phyloP scores from a whole-genome alignment of 352 stramenopile genomes.

The Phytophthora rubi region DNA sequence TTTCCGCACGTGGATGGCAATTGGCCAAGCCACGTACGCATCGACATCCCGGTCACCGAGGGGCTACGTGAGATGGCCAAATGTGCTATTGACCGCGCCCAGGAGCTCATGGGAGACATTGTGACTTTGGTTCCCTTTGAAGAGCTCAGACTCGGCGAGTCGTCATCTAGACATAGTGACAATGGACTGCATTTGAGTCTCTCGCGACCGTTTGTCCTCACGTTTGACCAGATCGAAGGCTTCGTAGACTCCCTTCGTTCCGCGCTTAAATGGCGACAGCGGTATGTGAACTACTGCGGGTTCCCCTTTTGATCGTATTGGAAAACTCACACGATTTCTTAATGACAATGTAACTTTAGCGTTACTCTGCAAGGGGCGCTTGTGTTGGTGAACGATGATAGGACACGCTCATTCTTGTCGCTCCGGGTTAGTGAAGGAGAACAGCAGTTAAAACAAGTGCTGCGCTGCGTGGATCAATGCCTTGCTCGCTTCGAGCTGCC shows the following conservation, averaged over 20 bases:
- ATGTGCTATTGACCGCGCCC: constrained; percentile 38
- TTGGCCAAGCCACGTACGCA: constrained; percentile 80
- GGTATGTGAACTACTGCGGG: constrained; percentile 38
- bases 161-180: constrained; percentile 10
- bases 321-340: not conserved
- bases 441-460: constrained; percentile 42
- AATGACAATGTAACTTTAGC: constrained; percentile 42
- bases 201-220: constrained; percentile 79
- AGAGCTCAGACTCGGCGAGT: constrained; percentile 19
- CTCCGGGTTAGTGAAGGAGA: constrained; percentile 51
- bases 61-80: constrained; percentile 36
- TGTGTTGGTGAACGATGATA: constrained; percentile 78
- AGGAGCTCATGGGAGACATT: constrained; percentile 31
- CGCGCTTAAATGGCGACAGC: constrained; percentile 73
- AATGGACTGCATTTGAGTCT: constrained; percentile 69
- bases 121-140: constrained; percentile 48
- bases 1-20: constrained; percentile 84
- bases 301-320: not conserved
- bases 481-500: constrained; percentile 55
- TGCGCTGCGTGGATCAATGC: constrained; percentile 70
- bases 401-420: constrained; percentile 76
- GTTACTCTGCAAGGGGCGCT: constrained; percentile 46
- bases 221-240: constrained; percentile 64
- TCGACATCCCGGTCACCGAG: constrained; percentile 43
- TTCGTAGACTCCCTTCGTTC: constrained; percentile 74